phyloP scores from a whole-genome alignment of 257 asterid genomes.

The Cordia subcordata region DNA sequence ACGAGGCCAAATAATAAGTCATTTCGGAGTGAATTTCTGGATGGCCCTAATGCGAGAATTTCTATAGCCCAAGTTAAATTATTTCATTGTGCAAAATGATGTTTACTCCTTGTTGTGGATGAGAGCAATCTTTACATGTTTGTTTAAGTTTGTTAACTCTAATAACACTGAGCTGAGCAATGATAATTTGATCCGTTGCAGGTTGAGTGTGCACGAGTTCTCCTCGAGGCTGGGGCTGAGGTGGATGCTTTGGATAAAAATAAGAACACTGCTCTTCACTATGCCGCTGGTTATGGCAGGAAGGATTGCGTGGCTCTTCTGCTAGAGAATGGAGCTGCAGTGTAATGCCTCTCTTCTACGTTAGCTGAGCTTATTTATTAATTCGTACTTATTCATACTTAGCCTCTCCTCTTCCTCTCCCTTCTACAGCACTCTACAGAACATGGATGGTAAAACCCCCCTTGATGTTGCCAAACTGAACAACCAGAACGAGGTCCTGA shows the following conservation, averaged over 20 bases:
- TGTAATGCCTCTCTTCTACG: slow-evolving; percentile 38
- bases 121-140: neutral
- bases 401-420: neutral
- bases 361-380: neutral
- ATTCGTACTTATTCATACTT: neutral
- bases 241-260: slow-evolving; percentile 93
- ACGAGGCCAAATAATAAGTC: too few species aligned
- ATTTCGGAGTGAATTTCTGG: too few species aligned
- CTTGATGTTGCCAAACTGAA: slow-evolving; percentile 94
- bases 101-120: neutral
- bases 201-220: slow-evolving; percentile 89
- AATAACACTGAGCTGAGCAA: slow-evolving; percentile 3
- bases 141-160: neutral
- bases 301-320: slow-evolving; percentile 95
- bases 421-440: slow-evolving; percentile 80
- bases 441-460: slow-evolving; percentile 95
- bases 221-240: slow-evolving; percentile 93
- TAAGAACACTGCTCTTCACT: slow-evolving; percentile 97
- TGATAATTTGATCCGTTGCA: slow-evolving; percentile 21
- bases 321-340: slow-evolving; percentile 93
- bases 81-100: neutral
- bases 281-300: slow-evolving; percentile 98
- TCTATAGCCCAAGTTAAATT: neutral
- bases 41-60: too few species aligned
- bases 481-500: slow-evolving; percentile 75